These are phyloP conservation scores for slime mould (Dictyostelium discoideum) DNA, from an alignment of 78 protist species.

Conservation along the genomic window DNA sequence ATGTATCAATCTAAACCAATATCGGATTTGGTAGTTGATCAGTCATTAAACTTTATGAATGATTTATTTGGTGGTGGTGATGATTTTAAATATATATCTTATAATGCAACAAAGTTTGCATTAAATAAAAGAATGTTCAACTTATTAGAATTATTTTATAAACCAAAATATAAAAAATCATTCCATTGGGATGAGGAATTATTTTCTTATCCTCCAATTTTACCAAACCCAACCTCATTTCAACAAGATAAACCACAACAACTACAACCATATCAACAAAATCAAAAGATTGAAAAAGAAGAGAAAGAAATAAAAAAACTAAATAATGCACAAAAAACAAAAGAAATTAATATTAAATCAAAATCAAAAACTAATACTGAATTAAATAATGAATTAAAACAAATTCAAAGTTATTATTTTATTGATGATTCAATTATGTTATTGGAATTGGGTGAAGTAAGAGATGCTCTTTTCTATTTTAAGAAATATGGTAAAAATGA, in stretches of 20 bases:
- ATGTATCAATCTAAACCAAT: not conserved
- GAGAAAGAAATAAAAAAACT: too few relatives aligned
- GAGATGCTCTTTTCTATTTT: not conserved
- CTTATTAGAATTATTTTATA: not conserved
- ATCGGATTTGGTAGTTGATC: not conserved
- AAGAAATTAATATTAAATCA: not conserved
- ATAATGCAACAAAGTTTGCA: not conserved
- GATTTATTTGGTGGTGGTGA: not conserved
- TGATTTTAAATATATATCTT: not conserved
- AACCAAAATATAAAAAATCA: not conserved
- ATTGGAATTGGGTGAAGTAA: not conserved
- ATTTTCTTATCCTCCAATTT: not conserved
- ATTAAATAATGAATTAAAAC: not conserved
- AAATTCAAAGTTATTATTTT: not conserved
- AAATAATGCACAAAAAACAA: not conserved
- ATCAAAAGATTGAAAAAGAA: too few relatives aligned
- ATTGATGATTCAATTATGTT: not conserved
- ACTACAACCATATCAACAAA: not conserved
- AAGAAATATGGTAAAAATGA: not conserved
- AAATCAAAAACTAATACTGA: not conserved
- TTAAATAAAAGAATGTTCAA: not conserved
- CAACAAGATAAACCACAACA: not conserved
- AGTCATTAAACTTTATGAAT: not conserved
- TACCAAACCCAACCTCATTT: not conserved
- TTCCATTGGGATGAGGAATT: not conserved